phyloP scores from a whole-genome alignment of 805 yeast species.

The Candida endomychidarum region DNA sequence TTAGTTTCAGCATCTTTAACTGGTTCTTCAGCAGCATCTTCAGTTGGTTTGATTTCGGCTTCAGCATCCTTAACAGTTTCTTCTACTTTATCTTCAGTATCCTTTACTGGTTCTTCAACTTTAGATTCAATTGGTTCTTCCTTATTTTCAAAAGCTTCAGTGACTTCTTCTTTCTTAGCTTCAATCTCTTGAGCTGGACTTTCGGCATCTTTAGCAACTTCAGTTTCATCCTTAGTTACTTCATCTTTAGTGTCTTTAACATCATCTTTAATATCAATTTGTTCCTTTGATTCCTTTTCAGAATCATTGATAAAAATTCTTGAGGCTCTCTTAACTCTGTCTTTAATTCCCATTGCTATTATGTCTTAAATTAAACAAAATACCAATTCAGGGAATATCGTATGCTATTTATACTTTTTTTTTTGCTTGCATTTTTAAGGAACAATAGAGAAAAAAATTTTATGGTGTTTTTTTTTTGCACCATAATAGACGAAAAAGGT shows the following conservation, averaged over 20 bases:
- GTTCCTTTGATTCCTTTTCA: conserved; percentile 19
- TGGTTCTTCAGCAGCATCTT: conserved; percentile 5
- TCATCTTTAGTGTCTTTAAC: conserved; percentile 7
- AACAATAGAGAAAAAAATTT: conserved; percentile 7
- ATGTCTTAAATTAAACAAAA: background rate
- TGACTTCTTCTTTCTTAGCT: conserved; percentile 12
- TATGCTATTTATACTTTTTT: conserved; percentile 11
- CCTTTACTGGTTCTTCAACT: conserved; percentile 22
- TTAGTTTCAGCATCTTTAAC: conserved; percentile 11
- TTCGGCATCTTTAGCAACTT: conserved; percentile 6
- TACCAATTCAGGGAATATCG: background rate
- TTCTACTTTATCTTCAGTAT: conserved; percentile 5
- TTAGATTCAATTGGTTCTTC: conserved; percentile 11
- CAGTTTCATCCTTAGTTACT: conserved; percentile 8
- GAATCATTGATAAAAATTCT: conserved; percentile 31
- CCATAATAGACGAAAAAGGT: conserved; percentile 7
- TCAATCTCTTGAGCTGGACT: conserved; percentile 9
- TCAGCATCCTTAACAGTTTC: conserved; percentile 8
- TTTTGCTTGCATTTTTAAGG: conserved; percentile 4
- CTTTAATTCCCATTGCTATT: conserved; percentile 42
- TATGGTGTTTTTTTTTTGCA: conserved; percentile 3
- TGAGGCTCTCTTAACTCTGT: conserved; percentile 39
- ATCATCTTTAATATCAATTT: conserved; percentile 7
- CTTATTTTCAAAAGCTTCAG: background rate
- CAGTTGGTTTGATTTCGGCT: too few species aligned